Evolutionary conservation across 345 rosid species (phyloP), one percentile per base, ranked within the genome.

Genomic region (Cardamine occulta): DNA sequence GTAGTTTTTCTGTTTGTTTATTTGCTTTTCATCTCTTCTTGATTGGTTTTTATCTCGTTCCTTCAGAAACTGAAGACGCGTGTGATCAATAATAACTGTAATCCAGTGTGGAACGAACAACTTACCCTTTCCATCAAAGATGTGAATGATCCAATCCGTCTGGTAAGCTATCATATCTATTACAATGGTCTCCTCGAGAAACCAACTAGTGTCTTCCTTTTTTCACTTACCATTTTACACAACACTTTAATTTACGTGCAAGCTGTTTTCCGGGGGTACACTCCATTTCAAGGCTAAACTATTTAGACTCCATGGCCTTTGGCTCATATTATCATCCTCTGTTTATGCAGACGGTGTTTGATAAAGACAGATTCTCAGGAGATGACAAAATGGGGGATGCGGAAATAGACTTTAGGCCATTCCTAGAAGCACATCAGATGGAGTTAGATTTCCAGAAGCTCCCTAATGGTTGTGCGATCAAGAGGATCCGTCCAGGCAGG

Each of bases 331-430:
- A 47, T 57, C 40, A 4, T 28, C 19, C 13, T 40, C 17, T 68
- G 70, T 74, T 29, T 18, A 23, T 64, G 77, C 88, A 88, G 96
- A 84, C 81, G 9, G 98, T 95, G 67, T 90, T 80, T 63, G 98
- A 92, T 80, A 83, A 88, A 66, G 99, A 90, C 82, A 88, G 84
- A 12, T 72, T 95, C 39, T 79, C 86, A 1, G 82, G 75, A 47
- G 99, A 95, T 67, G 99, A 95, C 79, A 73, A 78, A 70, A 87
- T 91, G 97, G 97, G 97, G n/a, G 89, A 89, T 8, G 96, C 89
- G 19, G 86, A 86, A 45, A 81, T 93, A 45, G 92, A 85, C 55
- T 37, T 90, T 13, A 79, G 75, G 74, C 80, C 91, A 0, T 95
- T 79, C 64, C 17, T 89, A 26, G 91, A 84, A 69, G 84, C 90